phyloP scores from a whole-genome alignment of 805 yeast species.

The fission yeast (Schizosaccharomyces pombe) region DNA sequence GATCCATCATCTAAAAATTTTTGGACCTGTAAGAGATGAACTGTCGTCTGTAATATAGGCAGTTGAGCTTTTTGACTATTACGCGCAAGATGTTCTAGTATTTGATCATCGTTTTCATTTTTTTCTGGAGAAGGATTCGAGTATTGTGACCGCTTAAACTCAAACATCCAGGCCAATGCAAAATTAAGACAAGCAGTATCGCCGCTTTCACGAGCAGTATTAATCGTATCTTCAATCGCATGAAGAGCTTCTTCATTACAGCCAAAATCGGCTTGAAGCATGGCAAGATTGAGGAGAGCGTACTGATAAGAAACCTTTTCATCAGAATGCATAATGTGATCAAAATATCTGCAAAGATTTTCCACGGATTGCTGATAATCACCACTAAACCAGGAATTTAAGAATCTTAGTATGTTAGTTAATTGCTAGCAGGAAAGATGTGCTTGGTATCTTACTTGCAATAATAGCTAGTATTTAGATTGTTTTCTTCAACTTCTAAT shows the following conservation, averaged over 20 bases:
- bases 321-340: conserved; percentile 42
- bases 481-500: not conserved
- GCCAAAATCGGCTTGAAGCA: conserved; percentile 45
- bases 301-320: conserved; percentile 43
- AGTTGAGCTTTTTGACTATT: not conserved
- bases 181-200: conserved; percentile 52
- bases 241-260: conserved; percentile 40
- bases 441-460: not conserved
- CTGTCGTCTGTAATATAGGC: not conserved
- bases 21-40: not conserved
- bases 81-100: not conserved
- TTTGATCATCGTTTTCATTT: not conserved
- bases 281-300: conserved; percentile 49
- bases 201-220: conserved; percentile 66
- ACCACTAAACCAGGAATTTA: conserved; percentile 21
- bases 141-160: conserved; percentile 36
- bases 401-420: conserved; percentile 22
- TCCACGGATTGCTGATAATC: conserved; percentile 34
- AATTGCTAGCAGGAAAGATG: not conserved
- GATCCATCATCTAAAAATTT: not conserved
- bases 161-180: conserved; percentile 49
- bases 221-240: conserved; percentile 67
- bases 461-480: not conserved
- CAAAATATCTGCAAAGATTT: conserved; percentile 39
- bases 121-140: not conserved